Evolutionary conservation across 495 filamentous ascomycete species (phyloP).

Genomic region (Penicillium goetzii): DNA sequence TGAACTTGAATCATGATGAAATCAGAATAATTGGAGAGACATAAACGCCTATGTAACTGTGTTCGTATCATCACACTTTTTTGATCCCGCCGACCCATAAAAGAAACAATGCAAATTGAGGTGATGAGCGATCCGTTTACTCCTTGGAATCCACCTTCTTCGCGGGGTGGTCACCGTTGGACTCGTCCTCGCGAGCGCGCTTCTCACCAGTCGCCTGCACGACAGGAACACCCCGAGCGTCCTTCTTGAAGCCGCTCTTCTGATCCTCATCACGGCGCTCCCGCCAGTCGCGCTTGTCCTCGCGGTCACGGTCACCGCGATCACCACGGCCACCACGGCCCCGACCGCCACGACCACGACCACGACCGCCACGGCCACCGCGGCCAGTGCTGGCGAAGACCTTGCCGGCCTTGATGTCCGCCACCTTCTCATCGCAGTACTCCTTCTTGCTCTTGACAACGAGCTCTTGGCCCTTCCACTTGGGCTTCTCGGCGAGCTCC

Average conservation of each 20-base stretch:
- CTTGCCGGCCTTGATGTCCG: constrained; percentile 74
- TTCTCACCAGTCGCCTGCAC: constrained; percentile 55
- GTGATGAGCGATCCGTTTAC: constrained; percentile 26
- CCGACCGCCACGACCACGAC: constrained; percentile 40
- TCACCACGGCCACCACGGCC: constrained; percentile 35
- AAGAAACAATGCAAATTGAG: constrained; percentile 25
- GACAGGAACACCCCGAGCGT: constrained; percentile 54
- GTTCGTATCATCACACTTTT: constrained; percentile 36
- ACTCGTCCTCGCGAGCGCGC: constrained; percentile 51
- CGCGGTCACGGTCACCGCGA: constrained; percentile 28
- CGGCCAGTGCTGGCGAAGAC: constrained; percentile 56
- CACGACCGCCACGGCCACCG: constrained; percentile 33
- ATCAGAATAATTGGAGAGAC: constrained; percentile 25
- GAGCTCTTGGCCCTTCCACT: constrained; percentile 74
- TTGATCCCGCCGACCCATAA: constrained; percentile 25
- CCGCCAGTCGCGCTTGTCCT: constrained; percentile 68
- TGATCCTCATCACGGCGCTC: constrained; percentile 67
- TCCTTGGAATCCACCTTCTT: constrained; percentile 57
- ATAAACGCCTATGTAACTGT: constrained; percentile 30
- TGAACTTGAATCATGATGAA: constrained; percentile 9
- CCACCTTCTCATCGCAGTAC: constrained; percentile 79
- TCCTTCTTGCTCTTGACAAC: constrained; percentile 81
- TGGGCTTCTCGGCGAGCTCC: constrained; percentile 75
- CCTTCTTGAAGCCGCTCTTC: constrained; percentile 62
- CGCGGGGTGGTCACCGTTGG: constrained; percentile 43